Percentiles rank a stretch among this genome's conserved stretches.
phyloP scores from a whole-genome alignment of 2,329 filamentous ascomycete genomes.

The Hypoxylon sp. region DNA sequence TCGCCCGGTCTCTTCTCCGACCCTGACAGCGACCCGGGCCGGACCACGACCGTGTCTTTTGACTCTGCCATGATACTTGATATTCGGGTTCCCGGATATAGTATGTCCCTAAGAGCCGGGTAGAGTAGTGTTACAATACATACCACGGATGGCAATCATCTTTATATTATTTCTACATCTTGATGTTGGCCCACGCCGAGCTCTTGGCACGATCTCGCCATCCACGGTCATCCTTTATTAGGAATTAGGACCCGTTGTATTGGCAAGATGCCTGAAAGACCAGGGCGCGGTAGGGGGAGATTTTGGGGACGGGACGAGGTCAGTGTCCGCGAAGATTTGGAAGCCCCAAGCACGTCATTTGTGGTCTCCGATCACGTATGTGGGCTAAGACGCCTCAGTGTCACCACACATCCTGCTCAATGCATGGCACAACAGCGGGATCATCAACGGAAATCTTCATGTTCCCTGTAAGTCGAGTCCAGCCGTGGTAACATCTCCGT shows the following conservation, averaged over 20 bases:
- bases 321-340: conserved; percentile 9
- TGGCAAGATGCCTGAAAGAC: not conserved
- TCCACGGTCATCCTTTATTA: conserved; percentile 22
- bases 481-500: conserved; percentile 19
- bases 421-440: conserved; percentile 15
- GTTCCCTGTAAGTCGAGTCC: not conserved
- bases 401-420: conserved; percentile 5
- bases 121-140: not conserved
- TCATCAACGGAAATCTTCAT: conserved; percentile 3
- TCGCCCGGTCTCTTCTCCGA: conserved; percentile 19
- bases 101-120: not conserved
- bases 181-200: not conserved
- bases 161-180: conserved; percentile 12
- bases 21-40: conserved; percentile 26
- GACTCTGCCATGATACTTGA: conserved; percentile 23
- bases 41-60: conserved; percentile 16
- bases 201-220: conserved; percentile 28
- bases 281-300: conserved; percentile 2
- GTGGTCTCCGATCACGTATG: conserved; percentile 19
- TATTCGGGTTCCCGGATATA: not conserved
- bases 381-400: conserved; percentile 6
- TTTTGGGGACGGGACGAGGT: conserved; percentile 15
- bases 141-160: not conserved
- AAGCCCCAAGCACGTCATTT: conserved; percentile 22
- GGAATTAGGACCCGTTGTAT: conserved; percentile 15